phyloP scores from a whole-genome alignment of 169 alveolate species.

The Cryptosporidium ryanae region DNA sequence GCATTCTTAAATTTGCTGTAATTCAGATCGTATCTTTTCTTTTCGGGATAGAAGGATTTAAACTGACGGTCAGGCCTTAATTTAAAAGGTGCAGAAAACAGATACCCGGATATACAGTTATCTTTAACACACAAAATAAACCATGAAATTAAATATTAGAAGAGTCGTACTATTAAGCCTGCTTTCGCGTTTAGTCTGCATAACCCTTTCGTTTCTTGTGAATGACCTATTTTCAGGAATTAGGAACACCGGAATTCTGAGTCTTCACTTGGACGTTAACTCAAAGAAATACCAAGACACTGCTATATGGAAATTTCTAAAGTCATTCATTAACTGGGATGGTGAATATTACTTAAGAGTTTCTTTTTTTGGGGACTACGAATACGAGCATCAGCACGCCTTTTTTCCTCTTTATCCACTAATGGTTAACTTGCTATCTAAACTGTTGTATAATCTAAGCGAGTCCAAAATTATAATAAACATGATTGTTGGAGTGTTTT shows the following conservation, averaged over 20 bases:
- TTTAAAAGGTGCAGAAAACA: too few species aligned
- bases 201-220: conserved; percentile 13
- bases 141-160: not conserved
- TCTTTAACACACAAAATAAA: too few species aligned
- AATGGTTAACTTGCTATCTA: conserved; percentile 12
- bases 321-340: conserved; percentile 67
- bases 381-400: conserved; percentile 64
- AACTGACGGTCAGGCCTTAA: too few species aligned
- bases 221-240: conserved; percentile 32
- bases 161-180: conserved; percentile 24
- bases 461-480: not conserved
- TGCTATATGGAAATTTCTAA: conserved; percentile 18
- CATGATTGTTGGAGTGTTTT: conserved; percentile 9
- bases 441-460: not conserved
- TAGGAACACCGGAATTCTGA: conserved; percentile 21
- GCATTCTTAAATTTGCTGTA: too few species aligned
- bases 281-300: conserved; percentile 11
- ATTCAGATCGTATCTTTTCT: too few species aligned
- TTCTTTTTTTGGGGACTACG: conserved; percentile 26
- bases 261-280: conserved; percentile 7
- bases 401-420: conserved; percentile 48
- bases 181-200: conserved; percentile 29
- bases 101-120: too few species aligned
- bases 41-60: too few species aligned
- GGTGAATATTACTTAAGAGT: conserved; percentile 59